A percentile compares a stretch with the other conserved stretches of the same genome.
Evolutionary conservation across 2,329 filamentous ascomycete genomes (phyloP).

Genomic region (Trichoderma asperellum): DNA sequence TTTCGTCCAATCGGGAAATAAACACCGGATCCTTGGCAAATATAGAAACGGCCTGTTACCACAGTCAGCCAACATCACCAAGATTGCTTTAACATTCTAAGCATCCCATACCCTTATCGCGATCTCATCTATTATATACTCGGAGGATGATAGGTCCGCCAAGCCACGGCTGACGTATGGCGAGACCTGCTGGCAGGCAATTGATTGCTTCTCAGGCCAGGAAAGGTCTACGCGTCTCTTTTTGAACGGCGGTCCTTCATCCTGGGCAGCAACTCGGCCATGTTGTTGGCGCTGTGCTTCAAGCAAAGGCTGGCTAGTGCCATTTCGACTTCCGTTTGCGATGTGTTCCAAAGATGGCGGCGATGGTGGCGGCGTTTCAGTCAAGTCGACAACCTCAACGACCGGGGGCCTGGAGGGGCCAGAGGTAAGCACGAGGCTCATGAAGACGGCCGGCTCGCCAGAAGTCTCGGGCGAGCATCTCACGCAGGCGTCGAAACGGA

Average conservation of each 20-base stretch:
- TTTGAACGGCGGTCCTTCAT: slow-evolving; percentile 40
- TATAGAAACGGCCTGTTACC: slow-evolving; percentile 32
- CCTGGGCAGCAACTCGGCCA: slow-evolving; percentile 16
- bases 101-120: slow-evolving; percentile 38
- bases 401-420: slow-evolving; percentile 17
- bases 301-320: not conserved
- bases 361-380: slow-evolving; percentile 23
- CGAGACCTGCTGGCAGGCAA: slow-evolving; percentile 19
- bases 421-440: slow-evolving; percentile 30
- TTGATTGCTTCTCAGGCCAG: slow-evolving; percentile 28
- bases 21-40: slow-evolving; percentile 36
- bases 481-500: slow-evolving; percentile 1
- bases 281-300: not conserved
- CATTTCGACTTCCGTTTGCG: slow-evolving; percentile 3
- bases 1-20: slow-evolving; percentile 35
- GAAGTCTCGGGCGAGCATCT: slow-evolving; percentile 12
- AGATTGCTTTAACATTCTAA: not conserved
- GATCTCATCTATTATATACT: slow-evolving; percentile 38
- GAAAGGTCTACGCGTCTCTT: slow-evolving; percentile 37
- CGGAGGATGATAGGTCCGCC: slow-evolving; percentile 32
- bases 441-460: slow-evolving; percentile 14
- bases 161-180: slow-evolving; percentile 40
- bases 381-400: slow-evolving; percentile 28
- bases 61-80: slow-evolving; percentile 24
- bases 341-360: not conserved